These are phyloP conservation scores for Daedaleopsis sinensis DNA, from an alignment of 768 basidiomycete species.

Conservation along the genomic window DNA sequence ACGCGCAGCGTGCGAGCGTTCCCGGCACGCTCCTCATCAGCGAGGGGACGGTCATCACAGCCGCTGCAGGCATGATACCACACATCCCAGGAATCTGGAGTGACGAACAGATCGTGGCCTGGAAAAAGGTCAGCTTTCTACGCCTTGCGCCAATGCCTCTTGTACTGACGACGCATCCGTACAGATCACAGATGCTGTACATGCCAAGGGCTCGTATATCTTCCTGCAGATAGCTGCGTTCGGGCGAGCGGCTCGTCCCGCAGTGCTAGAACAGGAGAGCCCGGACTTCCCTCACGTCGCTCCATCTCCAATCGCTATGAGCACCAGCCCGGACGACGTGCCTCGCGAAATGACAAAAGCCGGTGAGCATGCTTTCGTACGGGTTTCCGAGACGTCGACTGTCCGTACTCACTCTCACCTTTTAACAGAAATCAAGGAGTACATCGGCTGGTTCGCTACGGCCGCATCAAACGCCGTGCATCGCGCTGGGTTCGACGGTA, in stretches of 20 bases:
- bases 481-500: conserved; percentile 49
- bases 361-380: conserved; percentile 12
- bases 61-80: conserved; percentile 47
- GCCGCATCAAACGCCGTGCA: conserved; percentile 33
- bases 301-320: conserved; percentile 34
- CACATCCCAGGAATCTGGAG: conserved; percentile 67
- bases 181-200: conserved; percentile 61
- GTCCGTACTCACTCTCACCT: too few species aligned
- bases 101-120: conserved; percentile 52
- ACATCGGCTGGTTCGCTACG: conserved; percentile 31
- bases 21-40: conserved; percentile 59
- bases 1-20: conserved; percentile 46
- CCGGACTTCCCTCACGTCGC: conserved; percentile 36
- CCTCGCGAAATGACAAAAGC: conserved; percentile 31
- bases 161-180: neutral
- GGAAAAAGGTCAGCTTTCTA: conserved; percentile 43
- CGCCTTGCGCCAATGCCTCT: neutral
- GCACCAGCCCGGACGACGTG: neutral
- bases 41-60: conserved; percentile 58
- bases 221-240: conserved; percentile 62
- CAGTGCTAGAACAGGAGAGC: conserved; percentile 40
- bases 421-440: conserved; percentile 36
- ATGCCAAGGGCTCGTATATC: conserved; percentile 53
- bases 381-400: neutral
- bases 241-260: conserved; percentile 45